phyloP scores from a whole-genome alignment of 106 monocot species.

The Gastrodia elata region DNA sequence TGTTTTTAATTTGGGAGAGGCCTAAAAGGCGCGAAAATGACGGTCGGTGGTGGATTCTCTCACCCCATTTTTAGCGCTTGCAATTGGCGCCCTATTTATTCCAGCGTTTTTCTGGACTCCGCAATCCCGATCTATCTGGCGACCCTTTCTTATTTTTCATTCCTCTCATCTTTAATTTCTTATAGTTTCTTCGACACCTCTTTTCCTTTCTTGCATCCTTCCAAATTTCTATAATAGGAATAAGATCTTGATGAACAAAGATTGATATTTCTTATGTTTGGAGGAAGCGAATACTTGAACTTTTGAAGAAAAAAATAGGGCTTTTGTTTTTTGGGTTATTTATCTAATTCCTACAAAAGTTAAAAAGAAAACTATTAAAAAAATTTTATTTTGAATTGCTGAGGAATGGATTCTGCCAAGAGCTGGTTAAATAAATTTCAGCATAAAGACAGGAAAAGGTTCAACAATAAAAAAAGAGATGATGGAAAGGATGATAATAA shows the following conservation, averaged over 20 bases:
- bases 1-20: not conserved
- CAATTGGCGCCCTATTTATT: slow-evolving; percentile 8
- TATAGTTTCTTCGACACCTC: not conserved
- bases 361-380: not conserved
- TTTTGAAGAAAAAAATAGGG: not conserved
- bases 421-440: slow-evolving; percentile 19
- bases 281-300: not conserved
- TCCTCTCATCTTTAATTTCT: not conserved
- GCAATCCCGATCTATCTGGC: not conserved
- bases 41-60: not conserved
- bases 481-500: slow-evolving; percentile 11
- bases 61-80: not conserved
- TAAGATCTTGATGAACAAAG: not conserved
- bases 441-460: slow-evolving; percentile 11
- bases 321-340: not conserved
- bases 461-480: slow-evolving; percentile 4
- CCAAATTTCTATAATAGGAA: not conserved
- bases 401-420: slow-evolving; percentile 19
- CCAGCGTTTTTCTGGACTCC: not conserved
- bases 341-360: not conserved
- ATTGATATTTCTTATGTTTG: not conserved
- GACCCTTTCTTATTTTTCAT: not conserved
- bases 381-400: not conserved
- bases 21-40: not conserved
- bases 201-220: not conserved